phyloP scores from a whole-genome alignment of 2,329 filamentous ascomycete genomes.

The Fusarium sulawesiense region DNA sequence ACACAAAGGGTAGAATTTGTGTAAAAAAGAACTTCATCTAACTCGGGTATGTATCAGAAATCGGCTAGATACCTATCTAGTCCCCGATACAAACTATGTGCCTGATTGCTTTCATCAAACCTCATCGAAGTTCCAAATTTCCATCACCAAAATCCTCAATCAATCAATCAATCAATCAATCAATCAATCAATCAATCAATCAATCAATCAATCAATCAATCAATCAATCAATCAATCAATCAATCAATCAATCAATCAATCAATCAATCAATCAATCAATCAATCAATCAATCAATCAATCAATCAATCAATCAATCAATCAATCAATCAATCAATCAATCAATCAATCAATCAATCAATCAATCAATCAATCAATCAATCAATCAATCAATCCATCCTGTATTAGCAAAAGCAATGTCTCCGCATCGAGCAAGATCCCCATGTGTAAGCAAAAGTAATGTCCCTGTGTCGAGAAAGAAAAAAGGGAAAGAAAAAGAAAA shows the following conservation, averaged over 20 bases:
- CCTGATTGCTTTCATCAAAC: background rate
- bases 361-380: background rate
- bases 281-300: background rate
- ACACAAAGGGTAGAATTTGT: background rate
- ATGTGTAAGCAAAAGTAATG: background rate
- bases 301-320: background rate
- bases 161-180: background rate
- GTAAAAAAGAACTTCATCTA: background rate
- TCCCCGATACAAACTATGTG: background rate
- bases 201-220: background rate
- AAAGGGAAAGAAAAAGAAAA: background rate
- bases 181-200: background rate
- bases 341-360: background rate
- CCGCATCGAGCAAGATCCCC: no score
- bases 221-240: background rate
- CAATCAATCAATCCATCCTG: background rate
- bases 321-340: background rate
- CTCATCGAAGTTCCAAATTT: background rate
- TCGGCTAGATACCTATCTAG: background rate
- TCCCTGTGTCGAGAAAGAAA: background rate
- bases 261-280: background rate
- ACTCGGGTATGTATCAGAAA: background rate
- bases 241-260: background rate
- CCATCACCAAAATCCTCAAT: background rate
- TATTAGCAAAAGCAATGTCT: background rate